Conservation (phyloP, 2,329 filamentous ascomycete genomes). For the Colletotrichum sp. region DNA sequence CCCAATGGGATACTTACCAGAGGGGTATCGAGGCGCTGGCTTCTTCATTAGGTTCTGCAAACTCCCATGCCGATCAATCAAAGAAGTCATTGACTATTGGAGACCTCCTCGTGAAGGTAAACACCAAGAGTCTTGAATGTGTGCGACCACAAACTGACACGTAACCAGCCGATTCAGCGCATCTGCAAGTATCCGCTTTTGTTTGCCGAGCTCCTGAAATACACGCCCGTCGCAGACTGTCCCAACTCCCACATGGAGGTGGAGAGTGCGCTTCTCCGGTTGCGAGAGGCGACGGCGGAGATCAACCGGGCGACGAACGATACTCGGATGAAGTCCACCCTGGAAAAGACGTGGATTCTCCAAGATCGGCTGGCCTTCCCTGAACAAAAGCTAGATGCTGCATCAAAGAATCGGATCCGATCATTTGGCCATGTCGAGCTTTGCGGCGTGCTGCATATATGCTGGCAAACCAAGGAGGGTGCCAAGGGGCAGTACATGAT, state of each 20-base stretch:
- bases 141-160: constrained; percentile 1
- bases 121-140: not conserved
- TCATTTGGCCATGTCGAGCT: constrained; percentile 81
- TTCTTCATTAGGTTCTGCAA: constrained; percentile 74
- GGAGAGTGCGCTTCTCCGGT: constrained; percentile 71
- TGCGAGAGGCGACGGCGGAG: constrained; percentile 77
- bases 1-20: constrained; percentile 81
- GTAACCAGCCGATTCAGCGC: constrained; percentile 80
- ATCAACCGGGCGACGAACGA: constrained; percentile 89
- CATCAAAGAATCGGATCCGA: constrained; percentile 71
- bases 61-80: constrained; percentile 63
- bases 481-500: constrained; percentile 84
- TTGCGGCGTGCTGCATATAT: constrained; percentile 83
- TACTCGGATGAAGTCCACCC: constrained; percentile 67
- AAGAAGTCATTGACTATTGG: constrained; percentile 82
- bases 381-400: constrained; percentile 60
- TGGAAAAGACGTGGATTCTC: constrained; percentile 84
- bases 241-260: constrained; percentile 83
- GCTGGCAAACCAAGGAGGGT: constrained; percentile 75
- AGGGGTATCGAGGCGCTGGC: constrained; percentile 85
- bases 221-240: constrained; percentile 85
- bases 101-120: constrained; percentile 89
- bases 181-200: constrained; percentile 91
- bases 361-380: constrained; percentile 82
- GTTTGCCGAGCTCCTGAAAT: constrained; percentile 81